These are phyloP conservation scores for Nakataea oryzae DNA, from an alignment of 2,329 filamentous ascomycete genomes.

Conservation along the genomic window DNA sequence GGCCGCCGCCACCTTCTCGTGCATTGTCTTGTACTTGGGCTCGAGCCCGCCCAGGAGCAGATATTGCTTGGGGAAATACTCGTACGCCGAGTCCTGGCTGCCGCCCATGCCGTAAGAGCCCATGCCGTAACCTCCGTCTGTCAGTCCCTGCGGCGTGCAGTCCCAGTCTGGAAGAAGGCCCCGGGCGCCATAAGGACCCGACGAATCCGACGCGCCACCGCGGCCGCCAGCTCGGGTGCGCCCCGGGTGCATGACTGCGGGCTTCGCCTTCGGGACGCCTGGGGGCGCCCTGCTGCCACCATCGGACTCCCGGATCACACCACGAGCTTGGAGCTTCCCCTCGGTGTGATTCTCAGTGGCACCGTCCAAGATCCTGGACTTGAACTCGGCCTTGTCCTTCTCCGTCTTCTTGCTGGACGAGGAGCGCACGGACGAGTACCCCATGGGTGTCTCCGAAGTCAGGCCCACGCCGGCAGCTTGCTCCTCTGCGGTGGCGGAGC, in stretches of 20 bases:
- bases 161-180: constrained; percentile 23
- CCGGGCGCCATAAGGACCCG: constrained; percentile 16
- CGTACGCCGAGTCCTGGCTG: constrained; percentile 59
- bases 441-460: constrained; percentile 13
- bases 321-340: neutral
- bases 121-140: constrained; percentile 28
- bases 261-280: neutral
- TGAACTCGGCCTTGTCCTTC: constrained; percentile 9
- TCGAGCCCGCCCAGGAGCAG: constrained; percentile 67
- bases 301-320: neutral
- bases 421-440: constrained; percentile 15
- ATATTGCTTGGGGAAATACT: constrained; percentile 63
- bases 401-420: neutral
- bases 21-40: constrained; percentile 62
- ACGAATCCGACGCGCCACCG: neutral
- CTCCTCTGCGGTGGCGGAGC: constrained; percentile 23
- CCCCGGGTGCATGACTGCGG: neutral
- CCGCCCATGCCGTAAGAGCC: constrained; percentile 52
- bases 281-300: neutral
- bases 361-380: no score
- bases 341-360: neutral
- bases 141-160: constrained; percentile 52
- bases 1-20: constrained; percentile 55
- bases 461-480: constrained; percentile 18
- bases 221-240: neutral